Evolutionary conservation across 202 grass and related monocot genomes (phyloP).

Genomic region (Carex sylvatica): DNA sequence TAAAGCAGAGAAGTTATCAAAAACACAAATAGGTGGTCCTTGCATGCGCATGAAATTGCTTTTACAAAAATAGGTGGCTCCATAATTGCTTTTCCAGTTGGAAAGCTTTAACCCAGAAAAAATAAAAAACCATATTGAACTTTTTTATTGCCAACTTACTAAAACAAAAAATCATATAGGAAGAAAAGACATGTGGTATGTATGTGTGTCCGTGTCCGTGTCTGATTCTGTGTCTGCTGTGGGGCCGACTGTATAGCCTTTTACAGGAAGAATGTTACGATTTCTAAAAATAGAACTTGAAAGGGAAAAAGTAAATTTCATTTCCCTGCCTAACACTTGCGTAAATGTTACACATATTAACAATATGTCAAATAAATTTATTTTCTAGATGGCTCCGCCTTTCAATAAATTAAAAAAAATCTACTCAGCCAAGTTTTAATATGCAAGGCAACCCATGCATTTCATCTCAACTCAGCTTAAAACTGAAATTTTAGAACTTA

Average conservation of each 20-base stretch:
- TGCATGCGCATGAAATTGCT: too few species aligned
- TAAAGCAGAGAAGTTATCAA: too few species aligned
- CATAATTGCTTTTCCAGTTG: too few species aligned
- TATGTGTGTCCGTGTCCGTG: too few species aligned
- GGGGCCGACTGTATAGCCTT: not conserved
- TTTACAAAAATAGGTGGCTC: too few species aligned
- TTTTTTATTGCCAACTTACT: not conserved
- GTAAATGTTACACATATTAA: not conserved
- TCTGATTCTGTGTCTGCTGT: not conserved
- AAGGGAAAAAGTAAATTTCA: not conserved
- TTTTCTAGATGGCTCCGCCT: not conserved
- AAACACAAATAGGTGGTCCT: too few species aligned
- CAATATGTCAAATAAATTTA: slow-evolving; percentile 14
- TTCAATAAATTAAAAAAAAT: slow-evolving; percentile 1
- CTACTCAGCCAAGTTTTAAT: not conserved
- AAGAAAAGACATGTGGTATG: not conserved
- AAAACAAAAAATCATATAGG: not conserved
- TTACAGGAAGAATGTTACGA: not conserved
- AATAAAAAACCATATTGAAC: not conserved
- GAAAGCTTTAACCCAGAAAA: too few species aligned
- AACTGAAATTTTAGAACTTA: not conserved
- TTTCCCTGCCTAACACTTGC: not conserved
- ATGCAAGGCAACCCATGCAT: not conserved
- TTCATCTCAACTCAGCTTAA: not conserved
- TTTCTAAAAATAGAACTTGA: not conserved